Evolutionary conservation across 331 rosid species (phyloP), one percentile per base, ranked within the genome.

Genomic region (Dryas integrifolia): DNA sequence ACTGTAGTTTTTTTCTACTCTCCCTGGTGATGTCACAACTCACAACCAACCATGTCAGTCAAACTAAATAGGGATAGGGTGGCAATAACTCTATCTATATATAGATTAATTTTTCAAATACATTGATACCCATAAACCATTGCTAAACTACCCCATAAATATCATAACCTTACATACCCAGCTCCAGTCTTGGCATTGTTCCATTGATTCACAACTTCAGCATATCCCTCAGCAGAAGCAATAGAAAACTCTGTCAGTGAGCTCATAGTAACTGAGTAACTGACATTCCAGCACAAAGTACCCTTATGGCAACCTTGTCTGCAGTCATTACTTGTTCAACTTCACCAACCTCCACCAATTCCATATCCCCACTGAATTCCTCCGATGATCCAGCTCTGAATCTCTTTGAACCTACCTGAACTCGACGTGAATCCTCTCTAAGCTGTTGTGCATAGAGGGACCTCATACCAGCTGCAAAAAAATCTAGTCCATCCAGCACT

Each of bases 261-360:
- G 78, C 87, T 88, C 83, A 82, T 82, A 40, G 96, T 86, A 78
- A 21, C 24, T 21, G 24, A 21, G 24, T 21, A 21, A 86, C 92
- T 64, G 88, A 85, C 92, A 92, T 85, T 50, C 96, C 96, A 30
- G 88, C 96, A 77, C 92, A 92, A 53, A 92, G 82, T 73, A 89
- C 92, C 64, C 82, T 88, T 52, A 92, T 86, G 30, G 82, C 92
- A 73, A 89, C 94, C 66, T 88, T 92, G 41, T 89, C 96, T 53
- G 87, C 88, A 24, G 83, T 86, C 93, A 89, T 86, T 47, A 76
- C 86, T 61, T 85, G 92, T 77, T 89, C 96, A 3, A 76, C 89
- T 49, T 83, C 62, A 26, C 90, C 89, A 51, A 69, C 77, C 70
- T 84, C 93, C 40, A 75, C 97, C 56, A 92, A 63, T 65, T 83